Base-by-base conservation (phyloP, 2,329 filamentous ascomycete species). In the Exophiala sideris region DNA sequence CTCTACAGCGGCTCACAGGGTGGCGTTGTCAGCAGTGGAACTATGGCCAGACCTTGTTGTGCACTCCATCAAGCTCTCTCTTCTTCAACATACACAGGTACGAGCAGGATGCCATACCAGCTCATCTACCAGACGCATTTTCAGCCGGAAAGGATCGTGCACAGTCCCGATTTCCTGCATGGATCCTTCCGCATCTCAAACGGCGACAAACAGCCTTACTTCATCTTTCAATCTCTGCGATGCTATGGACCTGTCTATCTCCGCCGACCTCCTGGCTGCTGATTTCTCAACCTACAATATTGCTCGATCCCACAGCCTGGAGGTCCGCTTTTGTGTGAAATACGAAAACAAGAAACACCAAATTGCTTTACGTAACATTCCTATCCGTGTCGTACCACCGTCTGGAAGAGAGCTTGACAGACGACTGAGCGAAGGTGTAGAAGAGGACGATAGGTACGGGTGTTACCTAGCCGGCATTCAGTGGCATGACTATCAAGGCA, bases 241-340 rank as follows among this genome's bases (percentile, higher is more conserved):
- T 32, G 18, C 34, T 1, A 34, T 29, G 10, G 42, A 57, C 34
- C 40, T 57, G 11, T 44, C 50, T 4, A 8, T 57, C 11, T 46
- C 55, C 5, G 5, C 18, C 7, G n/a, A 8, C 18, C n/a, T 29
- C 3, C 20, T 57, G n/a, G 32, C 20, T 18, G 9, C 55, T 6
- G 50, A 54, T 33, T 57, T 57, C 24, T 57, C 55, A 21, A 57
- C 55, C 5, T 57, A 57, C 50, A 57, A 57, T 32, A 57, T 57
- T 33, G 55, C 55, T 5, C 21, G 47, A 8, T 50, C 16, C 29
- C 50, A 57, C 38, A 41, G 12, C 10, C 39, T 53, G 3, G 54
- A 57, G 16, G 14, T 57, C 5, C 9, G 8, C 2, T 53, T 57
- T 18, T 10, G 12, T 5, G 10, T 57, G 41, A 12, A 34, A 12